These are phyloP conservation scores for Eutypa lata DNA, from an alignment of 2,329 filamentous ascomycete species.

Conservation along the genomic window DNA sequence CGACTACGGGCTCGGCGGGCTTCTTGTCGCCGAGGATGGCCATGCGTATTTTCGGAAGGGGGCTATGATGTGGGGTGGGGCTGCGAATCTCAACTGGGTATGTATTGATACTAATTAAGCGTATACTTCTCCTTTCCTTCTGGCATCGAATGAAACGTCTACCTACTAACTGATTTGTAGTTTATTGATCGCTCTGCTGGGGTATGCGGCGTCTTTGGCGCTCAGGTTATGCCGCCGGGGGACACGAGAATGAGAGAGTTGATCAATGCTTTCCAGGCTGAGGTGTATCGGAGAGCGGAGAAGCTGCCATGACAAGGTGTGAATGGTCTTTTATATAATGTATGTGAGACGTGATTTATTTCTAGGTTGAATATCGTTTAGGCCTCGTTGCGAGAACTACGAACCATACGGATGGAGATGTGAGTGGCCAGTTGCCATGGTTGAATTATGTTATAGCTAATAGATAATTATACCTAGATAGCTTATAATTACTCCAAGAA, in stretches of 20 bases:
- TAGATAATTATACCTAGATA: too few relatives aligned
- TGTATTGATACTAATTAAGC: constrained; percentile 16
- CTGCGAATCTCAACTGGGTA: constrained; percentile 45
- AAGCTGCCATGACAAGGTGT: constrained; percentile 3
- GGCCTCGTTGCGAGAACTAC: too few relatives aligned
- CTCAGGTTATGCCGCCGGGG: constrained; percentile 39
- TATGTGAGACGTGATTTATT: too few relatives aligned
- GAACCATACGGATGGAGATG: too few relatives aligned
- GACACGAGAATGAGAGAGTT: constrained; percentile 33
- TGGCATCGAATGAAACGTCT: constrained; percentile 11
- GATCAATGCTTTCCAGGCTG: constrained; percentile 34
- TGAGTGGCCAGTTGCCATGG: too few relatives aligned
- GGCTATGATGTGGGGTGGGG: constrained; percentile 41
- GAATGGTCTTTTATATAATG: too few relatives aligned
- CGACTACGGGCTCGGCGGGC: constrained; percentile 39
- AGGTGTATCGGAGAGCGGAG: constrained; percentile 32
- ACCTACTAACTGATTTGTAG: constrained; percentile 10
- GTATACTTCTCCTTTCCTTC: not conserved
- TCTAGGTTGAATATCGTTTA: too few relatives aligned
- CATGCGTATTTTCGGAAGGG: constrained; percentile 34
- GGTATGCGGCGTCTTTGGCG: constrained; percentile 38
- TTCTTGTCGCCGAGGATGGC: constrained; percentile 36
- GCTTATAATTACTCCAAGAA: too few relatives aligned
- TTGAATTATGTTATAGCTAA: too few relatives aligned
- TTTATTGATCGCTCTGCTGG: constrained; percentile 34